Evolutionary conservation across 75 land plant species (phyloP).

Genomic region (Pseudotsuga menziesii): DNA sequence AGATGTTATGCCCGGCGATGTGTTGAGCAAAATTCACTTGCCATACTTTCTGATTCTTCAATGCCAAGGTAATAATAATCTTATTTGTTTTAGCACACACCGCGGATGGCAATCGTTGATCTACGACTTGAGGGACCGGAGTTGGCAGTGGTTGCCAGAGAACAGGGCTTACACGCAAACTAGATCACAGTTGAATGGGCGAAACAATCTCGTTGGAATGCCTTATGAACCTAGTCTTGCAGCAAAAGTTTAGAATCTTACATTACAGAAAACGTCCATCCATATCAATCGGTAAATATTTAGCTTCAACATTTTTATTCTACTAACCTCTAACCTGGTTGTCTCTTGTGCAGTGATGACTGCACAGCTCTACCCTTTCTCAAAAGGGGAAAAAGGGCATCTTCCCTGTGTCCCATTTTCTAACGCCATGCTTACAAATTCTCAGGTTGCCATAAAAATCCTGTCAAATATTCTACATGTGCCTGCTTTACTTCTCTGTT

Average conservation of each 20-base stretch:
- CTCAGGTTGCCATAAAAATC: not conserved
- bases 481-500: not conserved
- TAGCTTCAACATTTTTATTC: not conserved
- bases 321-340: not conserved
- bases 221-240: constrained; percentile 19
- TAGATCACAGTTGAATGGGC: not conserved
- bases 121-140: constrained; percentile 17
- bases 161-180: constrained; percentile 5
- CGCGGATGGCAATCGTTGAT: constrained; percentile 22
- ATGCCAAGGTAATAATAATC: constrained; percentile 18
- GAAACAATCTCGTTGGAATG: constrained; percentile 24
- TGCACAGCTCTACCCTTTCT: not conserved
- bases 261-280: not conserved
- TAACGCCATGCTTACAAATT: not conserved
- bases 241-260: constrained; percentile 15
- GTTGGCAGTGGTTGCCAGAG: constrained; percentile 26
- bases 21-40: constrained; percentile 4
- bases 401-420: no score
- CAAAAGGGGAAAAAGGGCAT: not conserved
- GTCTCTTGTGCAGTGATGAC: not conserved
- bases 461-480: not conserved
- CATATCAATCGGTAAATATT: not conserved
- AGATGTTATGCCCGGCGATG: constrained; percentile 13
- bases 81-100: constrained; percentile 25
- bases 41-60: constrained; percentile 16